Conservation (phyloP, 2,329 filamentous ascomycete genomes). For the Alternaria arborescens region DNA sequence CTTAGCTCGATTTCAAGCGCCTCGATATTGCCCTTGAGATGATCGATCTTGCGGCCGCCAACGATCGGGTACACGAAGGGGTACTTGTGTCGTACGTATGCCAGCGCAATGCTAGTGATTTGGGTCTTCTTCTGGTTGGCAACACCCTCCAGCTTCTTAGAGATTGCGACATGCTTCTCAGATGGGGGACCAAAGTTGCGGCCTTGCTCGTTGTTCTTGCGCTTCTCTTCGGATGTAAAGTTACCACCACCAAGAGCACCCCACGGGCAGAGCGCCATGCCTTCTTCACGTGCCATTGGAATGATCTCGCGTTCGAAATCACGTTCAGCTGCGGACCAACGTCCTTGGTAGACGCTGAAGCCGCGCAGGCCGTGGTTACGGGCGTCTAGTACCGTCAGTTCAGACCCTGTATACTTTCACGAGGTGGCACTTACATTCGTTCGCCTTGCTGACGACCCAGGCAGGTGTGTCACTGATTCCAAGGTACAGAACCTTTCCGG, state of each 20-base stretch:
- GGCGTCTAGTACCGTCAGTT: conserved; percentile 60
- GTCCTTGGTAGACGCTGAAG: conserved; percentile 75
- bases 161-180: conserved; percentile 62
- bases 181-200: conserved; percentile 51
- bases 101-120: conserved; percentile 69
- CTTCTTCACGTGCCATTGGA: conserved; percentile 69
- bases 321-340: conserved; percentile 67
- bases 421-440: conserved; percentile 49
- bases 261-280: conserved; percentile 68
- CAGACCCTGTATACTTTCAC: background rate
- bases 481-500: conserved; percentile 52
- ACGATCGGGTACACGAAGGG: conserved; percentile 79
- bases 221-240: conserved; percentile 50
- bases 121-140: conserved; percentile 64
- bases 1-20: conserved; percentile 61
- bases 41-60: conserved; percentile 75
- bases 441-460: conserved; percentile 58
- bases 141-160: conserved; percentile 67
- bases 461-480: conserved; percentile 52
- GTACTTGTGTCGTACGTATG: conserved; percentile 76
- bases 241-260: conserved; percentile 61
- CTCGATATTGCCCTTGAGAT: conserved; percentile 71
- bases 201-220: conserved; percentile 42
- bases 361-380: conserved; percentile 73
- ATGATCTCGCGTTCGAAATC: conserved; percentile 76